Evolutionary conservation across 352 stramenopile genomes (phyloP).

Genomic region (Globisporangium cylindrosporum): DNA sequence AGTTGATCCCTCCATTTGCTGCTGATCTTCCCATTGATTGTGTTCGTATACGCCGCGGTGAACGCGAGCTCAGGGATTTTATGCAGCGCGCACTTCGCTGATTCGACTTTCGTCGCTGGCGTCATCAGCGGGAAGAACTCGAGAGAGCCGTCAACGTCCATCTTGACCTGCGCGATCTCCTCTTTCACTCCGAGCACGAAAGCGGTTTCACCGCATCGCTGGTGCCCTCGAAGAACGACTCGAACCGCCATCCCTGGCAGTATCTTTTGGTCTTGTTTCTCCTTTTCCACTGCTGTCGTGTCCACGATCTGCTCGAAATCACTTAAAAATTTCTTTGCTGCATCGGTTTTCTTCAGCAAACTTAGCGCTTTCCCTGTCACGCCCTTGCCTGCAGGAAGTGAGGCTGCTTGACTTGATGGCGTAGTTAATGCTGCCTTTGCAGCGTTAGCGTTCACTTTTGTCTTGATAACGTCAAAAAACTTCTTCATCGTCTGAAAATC

Average conservation of each 20-base stretch:
- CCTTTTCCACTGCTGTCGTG: slow-evolving; percentile 35
- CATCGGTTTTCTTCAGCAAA: slow-evolving; percentile 41
- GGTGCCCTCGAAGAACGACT: slow-evolving; percentile 72
- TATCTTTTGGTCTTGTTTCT: slow-evolving; percentile 36
- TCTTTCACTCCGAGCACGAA: slow-evolving; percentile 67
- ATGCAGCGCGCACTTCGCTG: slow-evolving; percentile 53
- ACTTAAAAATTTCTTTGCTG: slow-evolving; percentile 50
- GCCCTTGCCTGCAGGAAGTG: neutral
- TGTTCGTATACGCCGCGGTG: slow-evolving; percentile 37
- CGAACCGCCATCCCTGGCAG: slow-evolving; percentile 54
- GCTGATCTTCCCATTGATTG: slow-evolving; percentile 40
- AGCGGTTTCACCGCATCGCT: slow-evolving; percentile 70
- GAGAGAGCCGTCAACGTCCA: slow-evolving; percentile 74
- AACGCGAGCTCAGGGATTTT: slow-evolving; percentile 63
- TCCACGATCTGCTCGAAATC: slow-evolving; percentile 62
- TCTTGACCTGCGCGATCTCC: slow-evolving; percentile 69
- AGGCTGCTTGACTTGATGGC: slow-evolving; percentile 12
- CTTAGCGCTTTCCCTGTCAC: slow-evolving; percentile 9
- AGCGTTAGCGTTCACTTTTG: slow-evolving; percentile 47
- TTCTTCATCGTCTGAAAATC: slow-evolving; percentile 62
- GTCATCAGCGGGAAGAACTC: slow-evolving; percentile 76
- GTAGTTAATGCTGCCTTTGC: slow-evolving; percentile 18
- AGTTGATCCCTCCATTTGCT: slow-evolving; percentile 50
- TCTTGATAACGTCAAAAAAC: slow-evolving; percentile 63
- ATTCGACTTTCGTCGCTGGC: slow-evolving; percentile 54